Evolutionary conservation across 805 yeast genomes (phyloP).

Genomic region (Candida saitoana): DNA sequence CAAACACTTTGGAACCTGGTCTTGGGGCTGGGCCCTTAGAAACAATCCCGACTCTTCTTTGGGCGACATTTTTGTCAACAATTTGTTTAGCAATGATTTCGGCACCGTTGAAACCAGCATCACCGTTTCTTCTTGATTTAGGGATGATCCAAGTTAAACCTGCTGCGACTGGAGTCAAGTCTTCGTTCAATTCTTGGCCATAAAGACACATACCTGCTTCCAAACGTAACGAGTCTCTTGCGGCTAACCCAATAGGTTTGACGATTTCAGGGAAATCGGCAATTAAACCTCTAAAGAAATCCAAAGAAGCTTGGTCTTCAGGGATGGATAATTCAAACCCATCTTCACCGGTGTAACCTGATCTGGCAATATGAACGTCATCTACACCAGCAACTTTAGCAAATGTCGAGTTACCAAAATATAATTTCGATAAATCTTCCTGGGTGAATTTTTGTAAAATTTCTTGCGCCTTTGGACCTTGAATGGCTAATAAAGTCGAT

Average conservation of each 20-base stretch:
- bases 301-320: constrained; percentile 43
- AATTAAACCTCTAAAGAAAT: constrained; percentile 59
- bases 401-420: constrained; percentile 68
- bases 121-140: constrained; percentile 60
- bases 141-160: constrained; percentile 88
- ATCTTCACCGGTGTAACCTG: constrained; percentile 98
- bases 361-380: constrained; percentile 77
- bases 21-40: constrained; percentile 92
- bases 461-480: constrained; percentile 83
- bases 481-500: constrained; percentile 81
- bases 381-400: constrained; percentile 39
- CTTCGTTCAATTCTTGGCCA: constrained; percentile 84
- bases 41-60: constrained; percentile 67
- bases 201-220: constrained; percentile 99
- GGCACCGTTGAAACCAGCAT: constrained; percentile 70
- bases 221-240: constrained; percentile 89
- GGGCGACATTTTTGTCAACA: constrained; percentile 53
- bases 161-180: constrained; percentile 82
- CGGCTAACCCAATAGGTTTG: constrained; percentile 94
- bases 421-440: constrained; percentile 54
- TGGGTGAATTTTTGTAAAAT: constrained; percentile 62
- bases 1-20: constrained; percentile 62
- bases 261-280: constrained; percentile 51
- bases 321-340: constrained; percentile 91
- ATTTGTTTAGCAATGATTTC: constrained; percentile 66